These are phyloP conservation scores for Capsicum pubescens DNA, from an alignment of 257 asterid species.

Conservation along the genomic window DNA sequence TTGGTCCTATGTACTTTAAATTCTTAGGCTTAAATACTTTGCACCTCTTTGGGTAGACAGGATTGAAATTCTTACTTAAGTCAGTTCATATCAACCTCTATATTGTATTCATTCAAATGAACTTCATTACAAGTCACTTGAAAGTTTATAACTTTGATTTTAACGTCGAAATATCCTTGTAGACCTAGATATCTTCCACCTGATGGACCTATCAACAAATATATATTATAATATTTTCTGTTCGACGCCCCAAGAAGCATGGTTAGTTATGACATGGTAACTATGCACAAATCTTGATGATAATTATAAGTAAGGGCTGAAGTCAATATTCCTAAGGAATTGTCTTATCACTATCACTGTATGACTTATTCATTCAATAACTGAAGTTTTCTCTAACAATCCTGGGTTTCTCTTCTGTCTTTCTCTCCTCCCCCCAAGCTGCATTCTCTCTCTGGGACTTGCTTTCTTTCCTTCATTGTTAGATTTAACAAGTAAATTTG, in stretches of 20 bases:
- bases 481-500: neutral
- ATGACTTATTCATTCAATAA: neutral
- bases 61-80: neutral
- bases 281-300: neutral
- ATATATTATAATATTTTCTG: neutral
- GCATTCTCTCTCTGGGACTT: neutral
- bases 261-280: neutral
- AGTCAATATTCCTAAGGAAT: slow-evolving; percentile 3
- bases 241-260: slow-evolving; percentile 9
- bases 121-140: neutral
- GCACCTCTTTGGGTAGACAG: neutral
- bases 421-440: neutral
- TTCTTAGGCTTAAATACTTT: neutral
- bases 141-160: neutral
- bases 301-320: slow-evolving; percentile 17
- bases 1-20: slow-evolving; percentile 19
- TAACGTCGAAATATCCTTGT: slow-evolving; percentile 13
- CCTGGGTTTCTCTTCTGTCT: neutral
- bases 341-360: neutral
- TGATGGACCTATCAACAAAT: neutral
- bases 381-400: neutral
- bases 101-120: slow-evolving; percentile 1
- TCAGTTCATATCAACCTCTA: slow-evolving; percentile 10
- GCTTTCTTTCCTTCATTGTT: slow-evolving; percentile 4
- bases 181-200: neutral